Evolutionary conservation across 352 stramenopile species (phyloP).

Genomic region (Phytopythium ostracodes): DNA sequence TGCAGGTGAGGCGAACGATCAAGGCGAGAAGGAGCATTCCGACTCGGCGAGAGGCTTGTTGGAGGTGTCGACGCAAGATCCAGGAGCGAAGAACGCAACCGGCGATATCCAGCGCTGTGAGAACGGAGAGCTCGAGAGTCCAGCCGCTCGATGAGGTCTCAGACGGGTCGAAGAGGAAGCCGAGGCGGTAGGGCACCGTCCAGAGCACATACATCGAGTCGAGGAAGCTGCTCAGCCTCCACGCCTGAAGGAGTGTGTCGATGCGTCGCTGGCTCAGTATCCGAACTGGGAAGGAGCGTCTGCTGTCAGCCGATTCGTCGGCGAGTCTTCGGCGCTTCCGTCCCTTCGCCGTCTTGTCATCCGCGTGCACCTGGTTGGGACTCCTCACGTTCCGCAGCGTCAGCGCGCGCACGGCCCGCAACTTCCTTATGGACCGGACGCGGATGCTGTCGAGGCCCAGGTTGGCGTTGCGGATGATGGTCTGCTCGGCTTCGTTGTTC

Average conservation of each 20-base stretch:
- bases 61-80: neutral
- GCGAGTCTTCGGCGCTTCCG: neutral
- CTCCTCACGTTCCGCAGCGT: neutral
- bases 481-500: conserved; percentile 14
- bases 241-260: neutral
- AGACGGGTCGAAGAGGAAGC: conserved; percentile 42
- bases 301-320: neutral
- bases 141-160: conserved; percentile 11
- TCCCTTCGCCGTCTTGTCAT: neutral
- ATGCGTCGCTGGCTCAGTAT: neutral
- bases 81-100: conserved; percentile 24
- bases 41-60: neutral
- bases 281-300: neutral
- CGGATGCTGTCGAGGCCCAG: conserved; percentile 18
- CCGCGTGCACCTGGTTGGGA: neutral
- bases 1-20: neutral
- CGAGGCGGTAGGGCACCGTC: conserved; percentile 30
- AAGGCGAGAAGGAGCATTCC: neutral
- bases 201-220: conserved; percentile 38
- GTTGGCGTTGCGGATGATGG: conserved; percentile 19
- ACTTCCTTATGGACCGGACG: neutral
- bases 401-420: conserved; percentile 1
- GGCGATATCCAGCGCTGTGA: conserved; percentile 25
- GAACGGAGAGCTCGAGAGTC: conserved; percentile 18
- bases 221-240: conserved; percentile 22